Conservation (phyloP, 2,329 filamentous ascomycete species). For the Dothiorella sarmentorum region DNA sequence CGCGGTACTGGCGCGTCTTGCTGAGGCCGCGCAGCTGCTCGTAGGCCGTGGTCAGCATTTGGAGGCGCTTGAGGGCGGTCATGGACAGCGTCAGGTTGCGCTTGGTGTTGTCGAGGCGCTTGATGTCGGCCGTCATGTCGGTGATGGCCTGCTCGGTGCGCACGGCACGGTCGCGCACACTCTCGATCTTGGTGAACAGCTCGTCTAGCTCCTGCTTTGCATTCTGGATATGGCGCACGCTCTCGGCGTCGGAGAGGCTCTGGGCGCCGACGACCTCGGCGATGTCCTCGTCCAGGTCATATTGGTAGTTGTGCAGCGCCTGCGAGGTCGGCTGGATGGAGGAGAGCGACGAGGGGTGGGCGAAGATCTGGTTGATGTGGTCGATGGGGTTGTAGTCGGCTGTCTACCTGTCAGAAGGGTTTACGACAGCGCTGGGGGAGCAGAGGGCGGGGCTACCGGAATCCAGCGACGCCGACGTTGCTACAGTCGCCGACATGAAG, state of each 20-base stretch:
- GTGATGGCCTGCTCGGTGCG: slow-evolving; percentile 95
- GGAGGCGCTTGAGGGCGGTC: slow-evolving; percentile 93
- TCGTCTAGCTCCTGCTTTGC: slow-evolving; percentile 85
- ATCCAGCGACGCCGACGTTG: slow-evolving; percentile 35
- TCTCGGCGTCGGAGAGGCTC: slow-evolving; percentile 80
- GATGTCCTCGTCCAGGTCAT: slow-evolving; percentile 80
- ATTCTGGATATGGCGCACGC: slow-evolving; percentile 84
- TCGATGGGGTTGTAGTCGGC: slow-evolving; percentile 88
- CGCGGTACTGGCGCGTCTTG: slow-evolving; percentile 84
- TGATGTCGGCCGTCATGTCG: slow-evolving; percentile 98
- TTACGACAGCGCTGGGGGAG: neutral
- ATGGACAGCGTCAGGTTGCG: slow-evolving; percentile 94
- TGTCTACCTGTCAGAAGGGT: slow-evolving; percentile 32
- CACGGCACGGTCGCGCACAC: slow-evolving; percentile 80
- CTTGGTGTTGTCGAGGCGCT: slow-evolving; percentile 93
- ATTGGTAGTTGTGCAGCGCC: slow-evolving; percentile 69
- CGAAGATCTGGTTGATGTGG: slow-evolving; percentile 91
- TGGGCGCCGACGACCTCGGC: slow-evolving; percentile 68
- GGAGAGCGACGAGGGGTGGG: slow-evolving; percentile 78
- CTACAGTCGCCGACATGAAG: slow-evolving; percentile 31
- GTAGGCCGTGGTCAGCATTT: slow-evolving; percentile 99
- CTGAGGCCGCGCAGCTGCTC: slow-evolving; percentile 85
- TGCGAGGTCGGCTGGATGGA: slow-evolving; percentile 72
- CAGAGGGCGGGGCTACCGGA: slow-evolving; percentile 31
- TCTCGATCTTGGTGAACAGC: slow-evolving; percentile 92